These are phyloP conservation scores for Taphrina flavorubra DNA, from an alignment of 1,139 yeast genomes.

Conservation along the genomic window DNA sequence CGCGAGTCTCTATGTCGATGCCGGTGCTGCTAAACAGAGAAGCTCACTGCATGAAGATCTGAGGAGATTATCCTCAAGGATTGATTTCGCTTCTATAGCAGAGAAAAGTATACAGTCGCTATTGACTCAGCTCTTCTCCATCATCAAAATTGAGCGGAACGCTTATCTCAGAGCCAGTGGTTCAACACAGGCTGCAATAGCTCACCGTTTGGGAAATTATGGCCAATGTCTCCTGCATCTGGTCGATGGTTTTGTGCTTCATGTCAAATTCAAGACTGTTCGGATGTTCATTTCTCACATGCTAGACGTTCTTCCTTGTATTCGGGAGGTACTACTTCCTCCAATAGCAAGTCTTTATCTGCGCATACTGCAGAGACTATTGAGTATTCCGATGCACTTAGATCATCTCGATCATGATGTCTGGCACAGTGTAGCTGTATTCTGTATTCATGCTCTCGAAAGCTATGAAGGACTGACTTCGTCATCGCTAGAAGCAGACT, in stretches of 20 bases:
- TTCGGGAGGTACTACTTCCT: slow-evolving; percentile 13
- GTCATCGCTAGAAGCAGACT: background rate
- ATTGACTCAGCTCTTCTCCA: background rate
- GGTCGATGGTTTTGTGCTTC: background rate
- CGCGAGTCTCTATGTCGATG: background rate
- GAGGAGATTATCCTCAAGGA: background rate
- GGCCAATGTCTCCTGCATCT: slow-evolving; percentile 19
- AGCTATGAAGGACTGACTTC: background rate
- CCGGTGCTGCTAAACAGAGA: background rate
- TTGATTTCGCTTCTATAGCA: background rate
- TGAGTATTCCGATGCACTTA: slow-evolving; percentile 22
- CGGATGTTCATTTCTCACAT: slow-evolving; percentile 18
- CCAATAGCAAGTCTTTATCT: slow-evolving; percentile 33
- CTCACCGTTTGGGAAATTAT: slow-evolving; percentile 14
- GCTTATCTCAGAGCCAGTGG: background rate
- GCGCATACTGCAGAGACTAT: slow-evolving; percentile 21
- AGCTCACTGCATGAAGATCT: background rate
- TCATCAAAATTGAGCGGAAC: slow-evolving; percentile 1
- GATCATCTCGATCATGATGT: slow-evolving; percentile 30
- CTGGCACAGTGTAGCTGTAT: slow-evolving; percentile 20
- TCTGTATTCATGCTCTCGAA: slow-evolving; percentile 17
- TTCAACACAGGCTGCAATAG: background rate
- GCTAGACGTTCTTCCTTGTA: slow-evolving; percentile 18
- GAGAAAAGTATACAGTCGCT: slow-evolving; percentile 13
- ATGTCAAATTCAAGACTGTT: slow-evolving; percentile 15